Base-by-base conservation (phyloP, 305 asterid species). In the Fraxinus albicans region DNA sequence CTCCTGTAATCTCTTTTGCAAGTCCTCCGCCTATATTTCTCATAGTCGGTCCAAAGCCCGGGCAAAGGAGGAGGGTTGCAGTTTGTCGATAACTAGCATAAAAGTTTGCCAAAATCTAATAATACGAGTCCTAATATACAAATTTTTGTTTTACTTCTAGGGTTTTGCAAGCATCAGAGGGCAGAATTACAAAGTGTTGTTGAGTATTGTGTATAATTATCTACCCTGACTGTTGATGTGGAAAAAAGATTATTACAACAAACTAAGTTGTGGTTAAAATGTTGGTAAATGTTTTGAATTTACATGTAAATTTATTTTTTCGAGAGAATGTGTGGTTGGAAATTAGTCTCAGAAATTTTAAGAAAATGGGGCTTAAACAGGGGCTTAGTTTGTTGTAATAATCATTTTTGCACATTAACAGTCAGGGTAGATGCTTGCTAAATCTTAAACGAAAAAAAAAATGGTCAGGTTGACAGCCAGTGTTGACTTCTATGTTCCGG, bases 141-240 rank as follows among this genome's bases (percentile, higher is more conserved):
- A 19, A 4, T 34, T 34, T 34, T 34, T 34, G 38, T 25, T 34
- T 34, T 34, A 34, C 38, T 34, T 15, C 4, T 50, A 55, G 8
- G 67, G 8, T 19, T 7, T 60, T 31, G 33, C 82, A 79, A 31
- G 42, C 82, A 75, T 81, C 70, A 81, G 40, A 75, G 47, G 67
- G 69, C 31, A 60, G 31, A 55, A 55, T 55, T 17, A n/a, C 25
- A n/a, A 53, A n/a, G 25, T n/a, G n/a, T 55, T 6, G 3, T 55
- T 19, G 25, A 55, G 67, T 42, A 0, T 12, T 42, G 13, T 12
- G 50, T 42, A 42, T 9, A 42, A 42, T 42, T 15, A 55, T n/a
- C 67, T 17, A 55, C 8, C 67, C 21, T 0, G 27, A 55, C 67
- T 6, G 40, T 36, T 36, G 40, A 36, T 17, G 21, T n/a, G 10